Evolutionary conservation across 306 rosid species (phyloP), one percentile per base, ranked within the genome.

Genomic region (Elaeagnus macrophylla): DNA sequence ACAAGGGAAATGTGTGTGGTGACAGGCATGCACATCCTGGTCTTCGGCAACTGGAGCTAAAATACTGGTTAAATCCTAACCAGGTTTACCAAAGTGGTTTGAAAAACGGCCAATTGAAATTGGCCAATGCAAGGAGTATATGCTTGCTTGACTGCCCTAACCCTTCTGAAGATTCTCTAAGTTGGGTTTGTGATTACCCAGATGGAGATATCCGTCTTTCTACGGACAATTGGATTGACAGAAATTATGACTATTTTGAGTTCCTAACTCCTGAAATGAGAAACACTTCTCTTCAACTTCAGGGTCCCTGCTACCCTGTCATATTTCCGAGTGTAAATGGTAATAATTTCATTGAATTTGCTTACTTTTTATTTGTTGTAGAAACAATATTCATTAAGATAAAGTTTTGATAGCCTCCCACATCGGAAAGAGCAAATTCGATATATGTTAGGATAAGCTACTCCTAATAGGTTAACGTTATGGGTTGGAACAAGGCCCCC

Each of bases 221-320:
- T 0, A 72, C 40, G 79, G 69, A 60, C 5, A 94, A 86, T 57
- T 91, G 97, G 97, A 73, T 84, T n/a, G 71, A 64, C 52, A 60
- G 77, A 59, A 82, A 79, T 67, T 84, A 81, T 48, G 94, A 91
- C 71, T 91, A 91, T 63, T 91, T 51, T 69, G 93, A 91, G 84
- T 84, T 84, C 52, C 97, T 91, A 57, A 86, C 91, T 0, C 96
- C 89, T 0, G 94, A 86, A 70, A 82, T 84, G 97, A 84, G 95
- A 64, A 91, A 91, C 69, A 61, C 80, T 52, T 91, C 97, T 71
- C 86, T 91, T 61, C 89, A 84, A 72, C 97, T 91, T 70, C 97
- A 82, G 76, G 97, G 97, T 35, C 97, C 97, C 7, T 91, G 97
- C 73, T 91, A 91, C 77, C 97, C 97, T 55, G 82, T 91, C 82